Percentiles rank a stretch among this genome's conserved stretches.
Evolutionary conservation across 176 grass and related monocot species (phyloP).

Genomic region (Hyparrhenia diplandra): DNA sequence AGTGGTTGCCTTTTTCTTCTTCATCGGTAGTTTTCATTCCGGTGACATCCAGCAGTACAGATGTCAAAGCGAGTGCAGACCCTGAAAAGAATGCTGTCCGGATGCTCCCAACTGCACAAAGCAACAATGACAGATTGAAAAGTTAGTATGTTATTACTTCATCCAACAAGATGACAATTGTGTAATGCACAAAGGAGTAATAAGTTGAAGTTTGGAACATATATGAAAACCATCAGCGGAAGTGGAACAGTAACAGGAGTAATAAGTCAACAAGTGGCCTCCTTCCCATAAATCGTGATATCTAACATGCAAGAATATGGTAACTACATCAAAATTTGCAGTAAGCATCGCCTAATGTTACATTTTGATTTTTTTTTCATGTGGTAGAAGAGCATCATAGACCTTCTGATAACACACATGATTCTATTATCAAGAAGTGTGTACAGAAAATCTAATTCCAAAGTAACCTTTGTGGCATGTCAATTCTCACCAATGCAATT

Average conservation of each 20-base stretch:
- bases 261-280: background rate
- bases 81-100: slow-evolving; percentile 31
- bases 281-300: background rate
- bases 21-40: slow-evolving; percentile 38
- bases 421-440: background rate
- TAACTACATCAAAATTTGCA: background rate
- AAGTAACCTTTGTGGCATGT: background rate
- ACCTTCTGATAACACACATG: background rate
- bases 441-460: background rate
- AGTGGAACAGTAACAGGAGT: background rate
- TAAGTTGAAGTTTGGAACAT: too few species aligned
- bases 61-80: slow-evolving; percentile 46
- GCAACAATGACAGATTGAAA: slow-evolving; percentile 18
- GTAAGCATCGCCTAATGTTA: background rate
- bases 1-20: slow-evolving; percentile 21
- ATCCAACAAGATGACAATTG: background rate
- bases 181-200: background rate
- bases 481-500: background rate
- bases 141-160: background rate
- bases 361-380: background rate
- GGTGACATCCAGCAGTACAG: slow-evolving; percentile 41
- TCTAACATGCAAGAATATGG: background rate
- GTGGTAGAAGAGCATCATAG: background rate
- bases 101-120: slow-evolving; percentile 27
- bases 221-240: background rate